phyloP scores from a whole-genome alignment of 176 grass and related monocot genomes.

The Musa beccarii region DNA sequence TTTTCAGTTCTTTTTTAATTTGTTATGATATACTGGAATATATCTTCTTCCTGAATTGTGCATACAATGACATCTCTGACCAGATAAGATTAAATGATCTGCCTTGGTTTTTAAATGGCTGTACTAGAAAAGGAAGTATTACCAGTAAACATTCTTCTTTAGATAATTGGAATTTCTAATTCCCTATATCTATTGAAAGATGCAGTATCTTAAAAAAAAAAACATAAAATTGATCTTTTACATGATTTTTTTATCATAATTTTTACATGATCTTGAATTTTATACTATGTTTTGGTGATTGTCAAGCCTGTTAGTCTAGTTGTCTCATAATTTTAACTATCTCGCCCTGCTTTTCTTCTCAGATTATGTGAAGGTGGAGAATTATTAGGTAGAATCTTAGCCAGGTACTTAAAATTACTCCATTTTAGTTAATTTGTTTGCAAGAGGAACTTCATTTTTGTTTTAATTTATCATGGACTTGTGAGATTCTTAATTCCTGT shows the following conservation, averaged over 20 bases:
- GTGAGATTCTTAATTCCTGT: not conserved
- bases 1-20: not conserved
- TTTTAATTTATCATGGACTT: not conserved
- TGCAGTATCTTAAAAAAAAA: no score
- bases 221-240: no score
- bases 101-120: not conserved
- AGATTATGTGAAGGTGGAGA: conserved; percentile 21
- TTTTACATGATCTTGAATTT: not conserved
- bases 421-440: not conserved
- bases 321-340: not conserved
- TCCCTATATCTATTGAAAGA: no score
- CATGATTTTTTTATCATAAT: not conserved
- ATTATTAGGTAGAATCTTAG: conserved; percentile 5
- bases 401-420: not conserved
- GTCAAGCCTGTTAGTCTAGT: not conserved
- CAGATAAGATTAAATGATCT: not conserved
- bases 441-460: not conserved
- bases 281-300: not conserved
- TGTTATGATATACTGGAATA: not conserved
- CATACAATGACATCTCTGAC: not conserved
- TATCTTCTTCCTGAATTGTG: not conserved
- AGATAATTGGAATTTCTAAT: no score
- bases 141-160: no score
- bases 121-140: no score
- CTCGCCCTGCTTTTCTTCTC: not conserved